These are phyloP conservation scores for Aspergillus mulundensis DNA, from an alignment of 495 filamentous ascomycete species.

Conservation along the genomic window DNA sequence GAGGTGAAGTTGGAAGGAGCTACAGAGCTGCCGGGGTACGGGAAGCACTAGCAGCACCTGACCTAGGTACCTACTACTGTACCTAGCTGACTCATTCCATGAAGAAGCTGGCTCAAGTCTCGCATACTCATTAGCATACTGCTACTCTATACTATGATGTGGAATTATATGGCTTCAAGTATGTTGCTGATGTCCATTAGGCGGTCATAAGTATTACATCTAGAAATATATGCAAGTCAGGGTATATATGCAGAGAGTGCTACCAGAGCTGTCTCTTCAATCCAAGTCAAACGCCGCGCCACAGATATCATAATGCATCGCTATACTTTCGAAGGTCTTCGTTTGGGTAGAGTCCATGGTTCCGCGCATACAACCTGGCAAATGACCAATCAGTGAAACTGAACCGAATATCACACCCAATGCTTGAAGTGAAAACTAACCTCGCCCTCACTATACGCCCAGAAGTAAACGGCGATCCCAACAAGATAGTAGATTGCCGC, in stretches of 20 bases:
- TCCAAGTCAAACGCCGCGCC: too few species aligned
- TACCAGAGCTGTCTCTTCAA: slow-evolving; percentile 1
- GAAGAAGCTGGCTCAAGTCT: too few species aligned
- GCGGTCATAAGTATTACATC: slow-evolving; percentile 3
- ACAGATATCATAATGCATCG: not conserved
- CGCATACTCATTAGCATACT: too few species aligned
- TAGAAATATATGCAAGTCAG: slow-evolving; percentile 5
- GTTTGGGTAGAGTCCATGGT: slow-evolving; percentile 53
- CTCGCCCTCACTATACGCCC: slow-evolving; percentile 97
- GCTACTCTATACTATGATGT: too few species aligned
- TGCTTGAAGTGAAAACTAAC: slow-evolving; percentile 43
- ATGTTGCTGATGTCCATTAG: not conserved
- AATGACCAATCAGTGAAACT: slow-evolving; percentile 11
- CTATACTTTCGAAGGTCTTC: slow-evolving; percentile 31
- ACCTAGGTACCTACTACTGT: too few species aligned
- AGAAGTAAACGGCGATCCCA: slow-evolving; percentile 86
- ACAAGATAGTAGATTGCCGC: slow-evolving; percentile 88
- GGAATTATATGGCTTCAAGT: too few species aligned
- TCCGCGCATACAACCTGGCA: slow-evolving; percentile 52
- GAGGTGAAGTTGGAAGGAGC: too few species aligned
- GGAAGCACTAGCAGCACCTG: too few species aligned
- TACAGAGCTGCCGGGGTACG: too few species aligned
- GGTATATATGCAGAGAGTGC: slow-evolving; percentile 7
- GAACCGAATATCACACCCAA: not conserved
- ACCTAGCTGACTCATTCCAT: too few species aligned